Percentiles rank a stretch among this genome's conserved stretches.
Evolutionary conservation across 345 rosid species (phyloP).

Genomic region (Microcos paniculata): DNA sequence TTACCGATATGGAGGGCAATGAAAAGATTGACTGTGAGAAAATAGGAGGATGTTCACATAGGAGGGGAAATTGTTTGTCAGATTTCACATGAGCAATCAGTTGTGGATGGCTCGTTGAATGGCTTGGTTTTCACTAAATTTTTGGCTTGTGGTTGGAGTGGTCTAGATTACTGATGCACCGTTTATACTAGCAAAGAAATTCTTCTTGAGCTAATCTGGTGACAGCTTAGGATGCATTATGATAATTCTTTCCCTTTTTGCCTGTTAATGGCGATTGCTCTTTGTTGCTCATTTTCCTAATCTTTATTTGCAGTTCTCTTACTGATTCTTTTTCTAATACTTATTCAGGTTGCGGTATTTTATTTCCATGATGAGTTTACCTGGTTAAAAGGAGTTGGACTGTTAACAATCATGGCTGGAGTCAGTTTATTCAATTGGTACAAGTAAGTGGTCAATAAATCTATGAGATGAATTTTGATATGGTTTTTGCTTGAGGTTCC

Average conservation of each 20-base stretch:
- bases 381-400: slow-evolving; percentile 93
- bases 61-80: too few relatives aligned
- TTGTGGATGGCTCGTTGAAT: too few relatives aligned
- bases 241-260: neutral
- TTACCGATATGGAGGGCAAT: neutral
- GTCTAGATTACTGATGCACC: neutral
- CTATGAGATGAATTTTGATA: neutral
- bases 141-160: neutral
- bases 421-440: slow-evolving; percentile 96
- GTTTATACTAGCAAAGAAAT: neutral
- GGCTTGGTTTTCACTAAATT: neutral
- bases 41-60: neutral
- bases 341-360: slow-evolving; percentile 89
- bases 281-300: neutral
- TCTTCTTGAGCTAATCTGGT: too few relatives aligned
- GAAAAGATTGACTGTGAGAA: neutral
- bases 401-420: slow-evolving; percentile 76
- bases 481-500: neutral
- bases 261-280: neutral
- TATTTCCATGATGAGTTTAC: slow-evolving; percentile 95
- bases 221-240: neutral
- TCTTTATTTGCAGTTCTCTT: neutral
- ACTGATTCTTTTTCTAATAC: slow-evolving; percentile 5
- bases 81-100: too few relatives aligned
- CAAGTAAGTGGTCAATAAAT: slow-evolving; percentile 68